Evolutionary conservation across 331 rosid species (phyloP).

Genomic region (Malus hybrid): DNA sequence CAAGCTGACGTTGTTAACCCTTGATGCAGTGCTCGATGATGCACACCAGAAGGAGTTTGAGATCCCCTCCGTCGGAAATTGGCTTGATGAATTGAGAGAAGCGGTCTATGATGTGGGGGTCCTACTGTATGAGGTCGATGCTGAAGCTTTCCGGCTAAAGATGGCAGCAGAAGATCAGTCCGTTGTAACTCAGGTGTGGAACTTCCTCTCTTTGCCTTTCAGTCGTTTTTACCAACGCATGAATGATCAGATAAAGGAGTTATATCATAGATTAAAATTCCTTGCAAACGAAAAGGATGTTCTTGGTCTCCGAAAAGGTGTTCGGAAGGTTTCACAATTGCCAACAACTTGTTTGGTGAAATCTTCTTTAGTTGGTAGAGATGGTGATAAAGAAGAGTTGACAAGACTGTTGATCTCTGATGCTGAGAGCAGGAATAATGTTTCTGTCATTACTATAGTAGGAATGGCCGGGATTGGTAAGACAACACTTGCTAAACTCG

Average conservation of each 20-base stretch:
- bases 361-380: background rate
- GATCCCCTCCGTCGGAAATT: background rate
- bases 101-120: constrained; percentile 22
- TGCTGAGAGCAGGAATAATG: background rate
- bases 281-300: background rate
- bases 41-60: constrained; percentile 20
- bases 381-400: background rate
- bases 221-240: background rate
- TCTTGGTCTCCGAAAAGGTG: background rate
- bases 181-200: background rate
- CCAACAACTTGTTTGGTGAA: constrained; percentile 6
- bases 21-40: constrained; percentile 8
- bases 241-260: background rate
- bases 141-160: background rate
- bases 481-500: constrained; percentile 14
- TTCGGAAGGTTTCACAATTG: background rate
- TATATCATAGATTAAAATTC: constrained; percentile 8
- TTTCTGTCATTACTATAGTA: constrained; percentile 5
- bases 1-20: background rate
- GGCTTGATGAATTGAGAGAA: constrained; percentile 26
- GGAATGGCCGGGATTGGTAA: constrained; percentile 34
- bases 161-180: constrained; percentile 3
- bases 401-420: background rate
- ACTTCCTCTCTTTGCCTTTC: background rate
- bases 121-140: background rate